Conservation (phyloP, 176 grass and related monocot genomes). For the Oryza australiensis region DNA sequence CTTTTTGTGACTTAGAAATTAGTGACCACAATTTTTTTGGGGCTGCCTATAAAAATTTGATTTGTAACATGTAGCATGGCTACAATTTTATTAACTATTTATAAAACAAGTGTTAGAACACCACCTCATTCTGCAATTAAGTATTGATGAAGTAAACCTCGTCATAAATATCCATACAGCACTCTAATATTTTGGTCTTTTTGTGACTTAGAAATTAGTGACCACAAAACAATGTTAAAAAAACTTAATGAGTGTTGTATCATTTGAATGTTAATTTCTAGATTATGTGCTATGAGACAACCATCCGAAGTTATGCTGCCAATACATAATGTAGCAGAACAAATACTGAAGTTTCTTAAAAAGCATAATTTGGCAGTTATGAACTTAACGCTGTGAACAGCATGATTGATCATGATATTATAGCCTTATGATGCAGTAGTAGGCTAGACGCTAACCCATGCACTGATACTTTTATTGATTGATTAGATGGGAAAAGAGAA, state of each 20-base stretch:
- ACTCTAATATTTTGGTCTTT: neutral
- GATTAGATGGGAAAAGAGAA: too few species aligned
- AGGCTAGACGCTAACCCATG: too few species aligned
- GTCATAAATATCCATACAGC: neutral
- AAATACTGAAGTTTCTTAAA: neutral
- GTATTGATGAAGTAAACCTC: neutral
- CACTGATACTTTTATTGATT: too few species aligned
- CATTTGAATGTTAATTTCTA: slow-evolving; percentile 6
- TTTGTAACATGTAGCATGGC: neutral
- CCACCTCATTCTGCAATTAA: slow-evolving; percentile 5
- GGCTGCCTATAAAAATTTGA: neutral
- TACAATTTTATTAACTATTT: slow-evolving; percentile 14
- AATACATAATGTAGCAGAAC: neutral
- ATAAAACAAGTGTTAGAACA: slow-evolving; percentile 20
- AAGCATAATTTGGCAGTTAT: neutral
- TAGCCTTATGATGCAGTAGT: too few species aligned
- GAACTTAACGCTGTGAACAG: neutral
- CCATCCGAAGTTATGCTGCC: neutral
- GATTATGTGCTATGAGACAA: neutral
- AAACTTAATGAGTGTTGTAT: neutral
- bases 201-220: neutral
- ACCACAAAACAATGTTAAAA: neutral
- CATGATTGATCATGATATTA: neutral
- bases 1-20: neutral
- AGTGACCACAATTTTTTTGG: neutral